These are phyloP conservation scores for Candida ulmi DNA, from an alignment of 805 yeast genomes.

Conservation along the genomic window DNA sequence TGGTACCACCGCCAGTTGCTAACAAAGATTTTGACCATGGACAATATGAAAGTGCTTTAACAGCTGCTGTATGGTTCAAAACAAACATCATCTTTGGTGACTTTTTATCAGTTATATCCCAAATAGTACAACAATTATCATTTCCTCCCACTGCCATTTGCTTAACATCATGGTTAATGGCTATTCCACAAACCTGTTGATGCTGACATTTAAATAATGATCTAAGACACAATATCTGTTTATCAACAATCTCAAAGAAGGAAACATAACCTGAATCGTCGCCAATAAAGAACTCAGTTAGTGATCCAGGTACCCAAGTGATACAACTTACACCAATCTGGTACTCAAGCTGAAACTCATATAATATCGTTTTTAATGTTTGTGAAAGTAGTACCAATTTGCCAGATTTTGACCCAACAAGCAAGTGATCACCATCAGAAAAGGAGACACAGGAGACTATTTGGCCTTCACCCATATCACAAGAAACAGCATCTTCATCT, in stretches of 20 bases:
- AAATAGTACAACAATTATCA: conserved; percentile 72
- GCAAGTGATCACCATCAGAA: conserved; percentile 40
- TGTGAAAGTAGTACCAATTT: conserved; percentile 41
- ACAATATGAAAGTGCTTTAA: conserved; percentile 84
- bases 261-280: conserved; percentile 58
- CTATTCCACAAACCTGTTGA: conserved; percentile 63
- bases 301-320: conserved; percentile 47
- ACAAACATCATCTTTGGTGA: conserved; percentile 40
- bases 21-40: conserved; percentile 81
- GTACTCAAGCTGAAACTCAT: conserved; percentile 22
- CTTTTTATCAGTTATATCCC: conserved; percentile 49
- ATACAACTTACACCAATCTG: conserved; percentile 49
- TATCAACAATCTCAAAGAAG: conserved; percentile 25
- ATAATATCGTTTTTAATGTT: conserved; percentile 5
- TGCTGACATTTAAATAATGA: conserved; percentile 43
- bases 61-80: conserved; percentile 76
- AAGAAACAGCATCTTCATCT: conserved; percentile 37
- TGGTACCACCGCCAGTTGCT: conserved; percentile 90
- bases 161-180: conserved; percentile 45
- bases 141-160: conserved; percentile 80
- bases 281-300: conserved; percentile 47
- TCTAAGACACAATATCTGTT: too few species aligned
- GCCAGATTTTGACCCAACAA: conserved; percentile 58
- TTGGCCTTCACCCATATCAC: conserved; percentile 35
- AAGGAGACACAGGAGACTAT: conserved; percentile 54